Percentiles rank a stretch among this genome's conserved stretches.
These are phyloP conservation scores for Pseudisothecium myosuroides DNA, from an alignment of 225 moss, liverwort and hornwort species.

Conservation along the genomic window DNA sequence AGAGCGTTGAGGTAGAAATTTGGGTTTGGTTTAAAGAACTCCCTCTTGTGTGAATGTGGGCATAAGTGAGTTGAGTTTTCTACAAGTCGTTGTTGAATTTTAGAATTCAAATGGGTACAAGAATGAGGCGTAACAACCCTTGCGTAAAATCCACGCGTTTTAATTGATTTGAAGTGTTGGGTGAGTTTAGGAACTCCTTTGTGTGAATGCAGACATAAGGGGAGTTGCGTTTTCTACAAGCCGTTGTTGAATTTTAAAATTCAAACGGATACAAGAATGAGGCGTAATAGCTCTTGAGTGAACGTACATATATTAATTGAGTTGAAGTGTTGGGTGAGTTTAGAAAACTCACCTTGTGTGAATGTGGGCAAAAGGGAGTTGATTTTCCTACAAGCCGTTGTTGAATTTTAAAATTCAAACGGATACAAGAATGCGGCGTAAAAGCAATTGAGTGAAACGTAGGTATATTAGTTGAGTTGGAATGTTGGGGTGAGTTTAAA, in stretches of 20 bases:
- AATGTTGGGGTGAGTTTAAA: neutral
- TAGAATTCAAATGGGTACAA: neutral
- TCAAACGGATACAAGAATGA: neutral
- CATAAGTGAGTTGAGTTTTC: neutral
- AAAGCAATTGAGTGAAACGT: neutral
- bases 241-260: neutral
- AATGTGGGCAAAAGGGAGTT: neutral
- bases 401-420: neutral
- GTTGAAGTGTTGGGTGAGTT: neutral
- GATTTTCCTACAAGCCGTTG: neutral
- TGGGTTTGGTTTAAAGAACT: neutral
- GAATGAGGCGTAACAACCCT: fast-evolving
- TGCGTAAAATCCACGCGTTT: fast-evolving
- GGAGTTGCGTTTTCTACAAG: neutral
- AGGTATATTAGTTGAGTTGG: neutral
- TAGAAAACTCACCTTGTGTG: neutral
- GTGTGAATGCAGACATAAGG: fast-evolving
- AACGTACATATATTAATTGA: neutral
- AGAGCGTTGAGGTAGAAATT: neutral
- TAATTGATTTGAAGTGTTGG: neutral
- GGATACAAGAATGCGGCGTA: fast-evolving
- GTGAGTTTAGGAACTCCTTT: neutral
- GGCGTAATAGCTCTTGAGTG: neutral
- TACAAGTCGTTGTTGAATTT: neutral
- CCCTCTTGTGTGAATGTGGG: neutral